These are phyloP conservation scores for Scutellaria minor DNA, from an alignment of 257 asterid species.

Conservation along the genomic window DNA sequence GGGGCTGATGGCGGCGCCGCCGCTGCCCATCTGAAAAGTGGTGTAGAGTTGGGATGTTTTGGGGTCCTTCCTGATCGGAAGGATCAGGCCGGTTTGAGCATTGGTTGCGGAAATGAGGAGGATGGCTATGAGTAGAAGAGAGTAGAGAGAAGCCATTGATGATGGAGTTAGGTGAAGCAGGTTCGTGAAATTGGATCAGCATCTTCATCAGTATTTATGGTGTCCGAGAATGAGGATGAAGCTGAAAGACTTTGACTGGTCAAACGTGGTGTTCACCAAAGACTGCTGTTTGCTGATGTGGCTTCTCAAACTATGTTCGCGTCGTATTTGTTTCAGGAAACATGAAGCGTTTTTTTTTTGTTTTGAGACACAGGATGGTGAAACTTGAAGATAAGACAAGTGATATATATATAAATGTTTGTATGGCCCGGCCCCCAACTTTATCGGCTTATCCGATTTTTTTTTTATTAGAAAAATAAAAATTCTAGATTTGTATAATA, in stretches of 20 bases:
- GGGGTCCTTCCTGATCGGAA: constrained; percentile 46
- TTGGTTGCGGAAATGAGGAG: constrained; percentile 20
- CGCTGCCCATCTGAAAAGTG: constrained; percentile 49
- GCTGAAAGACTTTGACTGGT: too few relatives aligned
- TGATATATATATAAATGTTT: too few relatives aligned
- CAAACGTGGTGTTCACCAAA: too few relatives aligned
- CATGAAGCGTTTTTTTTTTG: background rate
- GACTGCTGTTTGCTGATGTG: too few relatives aligned
- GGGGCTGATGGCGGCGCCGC: constrained; percentile 38
- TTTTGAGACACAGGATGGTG: too few relatives aligned
- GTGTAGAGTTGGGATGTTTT: constrained; percentile 49
- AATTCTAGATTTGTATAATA: too few relatives aligned
- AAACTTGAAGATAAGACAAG: too few relatives aligned
- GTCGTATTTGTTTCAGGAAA: background rate
- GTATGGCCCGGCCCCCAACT: too few relatives aligned
- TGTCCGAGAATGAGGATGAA: background rate
- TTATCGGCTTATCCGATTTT: too few relatives aligned
- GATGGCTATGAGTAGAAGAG: background rate
- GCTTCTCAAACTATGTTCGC: too few relatives aligned
- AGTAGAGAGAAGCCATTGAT: constrained; percentile 38
- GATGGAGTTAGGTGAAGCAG: too few relatives aligned
- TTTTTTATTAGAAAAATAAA: too few relatives aligned
- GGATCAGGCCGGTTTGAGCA: constrained; percentile 35
- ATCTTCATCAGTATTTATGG: constrained; percentile 15
- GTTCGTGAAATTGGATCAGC: background rate